Conservation (phyloP, 2,329 filamentous ascomycete genomes). For the Trichophyton mentagrophytes region DNA sequence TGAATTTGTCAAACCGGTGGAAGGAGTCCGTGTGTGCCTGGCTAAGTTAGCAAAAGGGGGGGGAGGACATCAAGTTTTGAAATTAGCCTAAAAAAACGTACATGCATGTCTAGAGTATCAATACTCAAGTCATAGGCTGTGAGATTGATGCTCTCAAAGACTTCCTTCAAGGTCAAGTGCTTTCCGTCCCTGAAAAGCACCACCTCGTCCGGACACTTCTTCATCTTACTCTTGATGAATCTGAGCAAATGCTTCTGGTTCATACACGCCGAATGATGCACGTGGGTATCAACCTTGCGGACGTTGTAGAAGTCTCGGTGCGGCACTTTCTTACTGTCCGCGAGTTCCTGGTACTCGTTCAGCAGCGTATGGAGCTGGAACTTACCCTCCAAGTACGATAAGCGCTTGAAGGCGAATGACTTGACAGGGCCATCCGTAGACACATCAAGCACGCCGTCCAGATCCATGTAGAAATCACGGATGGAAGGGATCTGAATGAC, state of each 20-base stretch:
- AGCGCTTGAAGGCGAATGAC: conserved; percentile 85
- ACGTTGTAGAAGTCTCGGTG: conserved; percentile 99
- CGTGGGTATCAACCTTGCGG: conserved; percentile 95
- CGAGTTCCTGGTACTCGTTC: conserved; percentile 96
- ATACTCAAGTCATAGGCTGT: conserved; percentile 97
- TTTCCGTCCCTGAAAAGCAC: conserved; percentile 88
- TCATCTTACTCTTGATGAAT: conserved; percentile 99
- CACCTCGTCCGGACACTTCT: conserved; percentile 88
- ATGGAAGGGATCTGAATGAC: conserved; percentile 79
- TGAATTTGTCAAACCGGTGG: conserved; percentile 99
- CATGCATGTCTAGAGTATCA: conserved; percentile 97
- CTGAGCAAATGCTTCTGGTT: conserved; percentile 96
- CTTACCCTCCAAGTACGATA: conserved; percentile 93
- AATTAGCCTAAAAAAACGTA: conserved; percentile 34
- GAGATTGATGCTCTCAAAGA: conserved; percentile 93
- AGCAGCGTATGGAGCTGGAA: conserved; percentile 88
- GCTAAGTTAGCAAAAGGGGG: conserved; percentile 8
- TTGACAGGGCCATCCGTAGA: conserved; percentile 93
- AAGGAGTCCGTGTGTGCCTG: conserved; percentile 94
- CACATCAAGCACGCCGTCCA: conserved; percentile 75
- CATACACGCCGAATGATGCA: conserved; percentile 98
- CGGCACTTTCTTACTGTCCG: conserved; percentile 93
- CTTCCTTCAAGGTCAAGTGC: conserved; percentile 77
- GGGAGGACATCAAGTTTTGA: not conserved
- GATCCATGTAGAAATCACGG: conserved; percentile 88